Base-by-base conservation (phyloP, 768 basidiomycete genomes). In the Russula sp. region DNA sequence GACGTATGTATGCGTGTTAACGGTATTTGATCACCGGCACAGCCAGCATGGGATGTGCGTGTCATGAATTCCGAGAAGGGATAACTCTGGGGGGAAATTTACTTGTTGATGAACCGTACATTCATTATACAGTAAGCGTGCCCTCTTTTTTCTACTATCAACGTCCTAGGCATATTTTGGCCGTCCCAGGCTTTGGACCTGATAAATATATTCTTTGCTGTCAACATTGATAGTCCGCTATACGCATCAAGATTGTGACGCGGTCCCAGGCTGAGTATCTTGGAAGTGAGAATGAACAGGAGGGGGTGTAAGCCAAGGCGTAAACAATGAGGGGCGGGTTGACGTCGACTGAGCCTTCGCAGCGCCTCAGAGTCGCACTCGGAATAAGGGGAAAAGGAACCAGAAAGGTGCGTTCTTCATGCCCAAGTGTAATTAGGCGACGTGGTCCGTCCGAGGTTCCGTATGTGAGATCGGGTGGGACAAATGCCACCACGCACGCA, bases 11-110 rank as follows among this genome's bases (percentile, higher is more conserved):
- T 78, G 76, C 68, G 78, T 90, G 63, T 69, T 85, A 64, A 80
- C 79, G 26, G 80, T 80, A 49, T 81, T 90, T 70, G 72, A 82
- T 64, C 81, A 86, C 74, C 82, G 85, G 74, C 85, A 90, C 60
- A 49, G 61, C 13, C 46, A 6, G 24, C 20, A 38, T 22, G 62
- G 69, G 36, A 54, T 58, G 32, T 68, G 67, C 52, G 20, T n/a
- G 30, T 22, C 54, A 44, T 67, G 26, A 59, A 9, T 51, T 24
- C 28, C 10, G 24, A 32, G 40, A 22, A 22, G 28, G 56, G 51
- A 32, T 38, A 32, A 18, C 18, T 26, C 9, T 40, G 30, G 40
- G 32, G 30, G 54, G 52, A 46, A 26, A 53, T 52, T 8, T 11
- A 59, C 10, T 38, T 30, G 30, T 26, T 22, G 16, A 44, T 30